phyloP scores from a whole-genome alignment of 257 asterid genomes.

The Penstemon newberryi region DNA sequence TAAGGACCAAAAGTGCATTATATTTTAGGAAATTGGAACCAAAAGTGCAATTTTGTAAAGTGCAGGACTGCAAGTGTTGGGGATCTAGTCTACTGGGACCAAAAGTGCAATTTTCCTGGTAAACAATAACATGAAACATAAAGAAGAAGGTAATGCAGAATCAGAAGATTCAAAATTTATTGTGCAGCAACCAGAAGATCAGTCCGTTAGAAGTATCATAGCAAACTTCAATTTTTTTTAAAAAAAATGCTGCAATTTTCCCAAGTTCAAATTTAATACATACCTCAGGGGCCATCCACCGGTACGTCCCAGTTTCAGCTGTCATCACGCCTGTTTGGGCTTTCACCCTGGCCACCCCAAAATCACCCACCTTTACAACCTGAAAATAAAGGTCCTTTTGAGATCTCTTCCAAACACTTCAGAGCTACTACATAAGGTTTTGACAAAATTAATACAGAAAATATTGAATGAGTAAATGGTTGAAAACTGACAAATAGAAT shows the following conservation, averaged over 20 bases:
- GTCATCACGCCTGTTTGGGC: conserved; percentile 98
- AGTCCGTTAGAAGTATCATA: background rate
- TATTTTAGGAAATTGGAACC: too few species aligned
- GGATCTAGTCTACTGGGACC: too few species aligned
- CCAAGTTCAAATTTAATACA: conserved; percentile 23
- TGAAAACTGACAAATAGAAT: conserved; percentile 12
- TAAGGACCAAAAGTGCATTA: too few species aligned
- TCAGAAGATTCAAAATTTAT: background rate
- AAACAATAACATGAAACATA: too few species aligned
- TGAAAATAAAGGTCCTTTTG: conserved; percentile 31
- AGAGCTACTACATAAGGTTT: background rate
- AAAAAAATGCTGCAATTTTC: background rate
- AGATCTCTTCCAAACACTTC: conserved; percentile 21
- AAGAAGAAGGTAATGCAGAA: conserved; percentile 7
- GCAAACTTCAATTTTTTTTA: background rate
- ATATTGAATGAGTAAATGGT: conserved; percentile 17
- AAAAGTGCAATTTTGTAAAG: too few species aligned
- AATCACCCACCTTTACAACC: conserved; percentile 99
- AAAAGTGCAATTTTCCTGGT: too few species aligned
- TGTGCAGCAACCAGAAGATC: conserved; percentile 16
- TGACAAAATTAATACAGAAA: background rate
- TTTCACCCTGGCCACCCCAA: conserved; percentile 98
- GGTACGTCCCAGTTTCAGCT: conserved; percentile 96
- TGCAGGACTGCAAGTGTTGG: too few species aligned
- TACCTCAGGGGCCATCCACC: conserved; percentile 99